Evolutionary conservation across 202 grass and related monocot species (phyloP), one percentile per base, ranked within the genome.

Genomic region (Carex sylvatica): DNA sequence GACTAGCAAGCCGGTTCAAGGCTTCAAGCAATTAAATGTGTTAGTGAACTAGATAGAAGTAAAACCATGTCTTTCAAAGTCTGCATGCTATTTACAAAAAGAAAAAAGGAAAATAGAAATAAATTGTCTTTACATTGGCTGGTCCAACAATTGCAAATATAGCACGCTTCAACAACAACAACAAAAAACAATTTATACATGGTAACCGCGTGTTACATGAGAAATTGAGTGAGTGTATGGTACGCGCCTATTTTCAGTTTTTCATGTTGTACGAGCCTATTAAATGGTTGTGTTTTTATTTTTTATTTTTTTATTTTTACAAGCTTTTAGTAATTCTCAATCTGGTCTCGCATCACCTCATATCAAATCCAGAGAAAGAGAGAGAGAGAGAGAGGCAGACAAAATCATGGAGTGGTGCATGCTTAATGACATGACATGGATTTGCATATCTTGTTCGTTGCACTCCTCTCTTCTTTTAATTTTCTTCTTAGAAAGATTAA

Each of bases 341-440:
- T 22, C 38, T 24, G 5, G 40, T 71, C 68, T 71, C 40, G 19
- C 40, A 51, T 26, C 69, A 72, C 42, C 42, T 72, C 42, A 22
- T 72, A 49, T 72, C 40, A 72, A 72, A 72, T 72, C 69, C 4
- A 72, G 69, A 24, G 20, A 49, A 11, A 47, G 40, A 46, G 31
- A 33, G 31, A 33, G 31, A 33, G 31, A 33, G 12, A 33, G 69
- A 52, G 33, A 60, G 74, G 74, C 52, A 78, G 74, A 60, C 53
- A 60, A 4, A 38, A 78, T 78, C 26, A 78, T 78, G 31, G 53
- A 38, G 1, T 31, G 28, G 53, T 78, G 74, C 74, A 60, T 78
- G 74, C 52, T 60, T 78, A 78, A 56, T 59, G 74, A 78, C 74
- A 60, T 10, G 52, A 78, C 11, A 59, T 5, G 68, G 76, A 61